Conservation (phyloP, 2,329 filamentous ascomycete genomes). For the Phialemoniopsis sp. region DNA sequence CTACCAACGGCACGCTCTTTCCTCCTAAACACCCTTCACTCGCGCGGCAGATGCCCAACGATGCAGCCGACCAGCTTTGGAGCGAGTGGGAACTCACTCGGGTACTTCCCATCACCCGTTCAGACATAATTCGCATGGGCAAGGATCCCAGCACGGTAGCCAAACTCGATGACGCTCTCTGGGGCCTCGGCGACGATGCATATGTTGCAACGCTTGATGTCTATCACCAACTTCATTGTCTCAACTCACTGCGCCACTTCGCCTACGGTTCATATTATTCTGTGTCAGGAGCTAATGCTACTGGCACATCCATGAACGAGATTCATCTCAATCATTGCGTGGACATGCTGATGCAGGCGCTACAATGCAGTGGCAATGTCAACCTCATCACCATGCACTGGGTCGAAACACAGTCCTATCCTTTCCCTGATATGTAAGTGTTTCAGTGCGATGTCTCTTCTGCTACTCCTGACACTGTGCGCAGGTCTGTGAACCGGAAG, state of each 20-base stretch:
- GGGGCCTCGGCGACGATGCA: conserved; percentile 7
- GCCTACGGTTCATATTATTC: neutral
- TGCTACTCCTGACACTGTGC: conserved; percentile 20
- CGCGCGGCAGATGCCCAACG: conserved; percentile 21
- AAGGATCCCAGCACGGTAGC: conserved; percentile 2
- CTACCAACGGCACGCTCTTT: conserved; percentile 18
- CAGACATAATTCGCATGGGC: conserved; percentile 1
- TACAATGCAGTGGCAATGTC: neutral
- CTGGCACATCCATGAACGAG: conserved; percentile 19
- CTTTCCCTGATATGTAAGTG: conserved; percentile 26
- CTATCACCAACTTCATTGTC: conserved; percentile 2
- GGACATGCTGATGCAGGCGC: neutral
- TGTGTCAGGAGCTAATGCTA: conserved; percentile 9
- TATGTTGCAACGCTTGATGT: neutral
- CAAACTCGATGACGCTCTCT: conserved; percentile 4
- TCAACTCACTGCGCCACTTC: neutral
- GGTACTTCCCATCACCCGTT: conserved; percentile 11
- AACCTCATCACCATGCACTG: conserved; percentile 25
- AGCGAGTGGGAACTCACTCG: conserved; percentile 21
- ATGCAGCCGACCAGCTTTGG: conserved; percentile 19
- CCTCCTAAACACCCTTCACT: conserved; percentile 14
- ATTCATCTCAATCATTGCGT: conserved; percentile 1
- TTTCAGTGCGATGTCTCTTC: too few relatives aligned
- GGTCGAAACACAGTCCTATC: conserved; percentile 19
- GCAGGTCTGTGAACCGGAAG: conserved; percentile 26